phyloP scores from a whole-genome alignment of 176 grass and related monocot species.

The Secale cereale region DNA sequence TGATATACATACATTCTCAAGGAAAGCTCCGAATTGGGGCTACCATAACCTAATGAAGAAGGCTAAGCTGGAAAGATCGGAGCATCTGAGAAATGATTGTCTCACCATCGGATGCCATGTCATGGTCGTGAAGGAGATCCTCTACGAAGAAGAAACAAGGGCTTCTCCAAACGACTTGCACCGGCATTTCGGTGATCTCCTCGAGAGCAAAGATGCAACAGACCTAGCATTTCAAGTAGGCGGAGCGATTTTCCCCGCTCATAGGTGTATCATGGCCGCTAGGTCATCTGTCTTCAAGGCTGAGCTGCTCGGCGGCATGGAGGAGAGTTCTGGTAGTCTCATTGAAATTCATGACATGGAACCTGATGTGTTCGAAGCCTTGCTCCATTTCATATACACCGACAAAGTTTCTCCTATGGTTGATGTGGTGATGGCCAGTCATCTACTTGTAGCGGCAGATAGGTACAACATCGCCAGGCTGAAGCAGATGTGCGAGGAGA shows the following conservation, averaged over 20 bases:
- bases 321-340: neutral
- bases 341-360: neutral
- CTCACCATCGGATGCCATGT: neutral
- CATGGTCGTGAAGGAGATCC: neutral
- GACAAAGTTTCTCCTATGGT: too few species aligned
- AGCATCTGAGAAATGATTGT: neutral
- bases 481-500: too few species aligned
- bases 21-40: neutral
- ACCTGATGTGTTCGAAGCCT: neutral
- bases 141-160: neutral
- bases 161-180: neutral
- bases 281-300: neutral
- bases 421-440: too few species aligned
- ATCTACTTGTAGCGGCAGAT: too few species aligned
- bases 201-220: neutral
- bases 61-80: neutral
- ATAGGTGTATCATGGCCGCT: neutral
- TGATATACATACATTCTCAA: neutral
- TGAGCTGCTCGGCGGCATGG: neutral
- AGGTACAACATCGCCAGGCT: too few species aligned
- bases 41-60: neutral
- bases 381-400: neutral
- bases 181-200: neutral
- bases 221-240: neutral
- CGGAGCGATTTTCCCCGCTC: neutral